Evolutionary conservation across 192 early-diverging fungal species (phyloP).

Genomic region (Podila epigama): DNA sequence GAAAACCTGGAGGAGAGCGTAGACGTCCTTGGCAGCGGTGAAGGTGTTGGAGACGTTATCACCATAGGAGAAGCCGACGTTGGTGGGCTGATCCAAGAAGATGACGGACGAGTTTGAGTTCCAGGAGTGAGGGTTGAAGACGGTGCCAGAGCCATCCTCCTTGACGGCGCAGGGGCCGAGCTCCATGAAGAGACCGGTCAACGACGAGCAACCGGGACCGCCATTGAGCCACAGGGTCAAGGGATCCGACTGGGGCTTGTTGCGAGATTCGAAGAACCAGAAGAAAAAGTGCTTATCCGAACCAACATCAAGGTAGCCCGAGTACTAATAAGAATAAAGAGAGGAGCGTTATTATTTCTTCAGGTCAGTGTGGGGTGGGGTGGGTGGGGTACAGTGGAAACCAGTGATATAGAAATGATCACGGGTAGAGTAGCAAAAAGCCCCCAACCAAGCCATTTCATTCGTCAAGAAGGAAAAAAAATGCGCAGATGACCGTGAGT

Average conservation of each 20-base stretch:
- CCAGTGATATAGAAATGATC: too few relatives aligned
- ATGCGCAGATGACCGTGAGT: too few relatives aligned
- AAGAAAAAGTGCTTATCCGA: constrained; percentile 89
- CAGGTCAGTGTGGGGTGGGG: too few relatives aligned
- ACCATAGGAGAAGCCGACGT: constrained; percentile 92
- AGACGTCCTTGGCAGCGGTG: constrained; percentile 86
- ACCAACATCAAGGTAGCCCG: constrained; percentile 76
- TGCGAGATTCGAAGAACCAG: constrained; percentile 97
- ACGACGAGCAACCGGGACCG: constrained; percentile 84
- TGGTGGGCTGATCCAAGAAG: constrained; percentile 89
- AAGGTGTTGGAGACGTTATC: constrained; percentile 73
- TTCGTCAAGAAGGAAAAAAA: not conserved
- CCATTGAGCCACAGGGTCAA: constrained; percentile 83
- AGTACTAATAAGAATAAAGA: constrained; percentile 59
- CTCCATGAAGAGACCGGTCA: constrained; percentile 84
- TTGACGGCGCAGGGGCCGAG: constrained; percentile 88
- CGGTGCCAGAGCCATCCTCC: constrained; percentile 71
- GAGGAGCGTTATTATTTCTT: not conserved
- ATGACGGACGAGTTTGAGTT: constrained; percentile 89
- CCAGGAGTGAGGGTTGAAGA: constrained; percentile 83
- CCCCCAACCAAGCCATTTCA: not conserved
- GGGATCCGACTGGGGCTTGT: constrained; percentile 76
- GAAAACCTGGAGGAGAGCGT: constrained; percentile 94
- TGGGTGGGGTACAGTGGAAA: too few relatives aligned
- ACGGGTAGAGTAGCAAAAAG: too few relatives aligned